These are phyloP conservation scores for Klebsormidium nitens DNA, from an alignment of 139 green algal species.

Conservation along the genomic window DNA sequence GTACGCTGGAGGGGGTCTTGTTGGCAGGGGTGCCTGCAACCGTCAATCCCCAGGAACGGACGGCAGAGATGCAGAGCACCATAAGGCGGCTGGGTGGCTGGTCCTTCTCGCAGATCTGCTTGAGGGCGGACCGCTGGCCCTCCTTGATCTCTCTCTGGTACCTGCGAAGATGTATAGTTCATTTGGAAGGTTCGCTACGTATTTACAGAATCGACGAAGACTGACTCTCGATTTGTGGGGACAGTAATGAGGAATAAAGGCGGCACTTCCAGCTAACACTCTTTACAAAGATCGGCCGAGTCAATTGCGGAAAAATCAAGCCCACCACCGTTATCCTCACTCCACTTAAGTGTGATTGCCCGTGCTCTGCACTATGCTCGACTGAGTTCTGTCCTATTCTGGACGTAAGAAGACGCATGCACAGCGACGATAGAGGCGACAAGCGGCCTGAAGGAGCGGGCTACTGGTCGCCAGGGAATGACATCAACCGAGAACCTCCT, in stretches of 20 bases:
- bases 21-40: no score
- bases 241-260: background rate
- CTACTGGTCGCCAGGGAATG: background rate
- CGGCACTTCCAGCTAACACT: background rate
- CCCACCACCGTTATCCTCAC: no score
- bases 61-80: slow-evolving; percentile 6
- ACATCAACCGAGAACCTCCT: background rate
- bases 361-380: no score
- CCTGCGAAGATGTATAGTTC: slow-evolving; percentile 4
- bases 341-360: no score
- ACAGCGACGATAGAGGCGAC: background rate
- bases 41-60: background rate
- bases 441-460: background rate
- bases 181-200: background rate
- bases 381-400: no score
- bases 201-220: background rate
- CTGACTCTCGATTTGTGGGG: background rate
- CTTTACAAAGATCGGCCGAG: no score
- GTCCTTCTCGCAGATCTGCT: slow-evolving; percentile 3
- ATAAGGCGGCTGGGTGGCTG: background rate
- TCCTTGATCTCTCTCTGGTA: slow-evolving; percentile 2
- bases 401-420: no score
- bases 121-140: slow-evolving; percentile 1
- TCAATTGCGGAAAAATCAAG: no score
- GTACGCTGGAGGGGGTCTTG: no score